Evolutionary conservation across 2,329 filamentous ascomycete species (phyloP).

Genomic region (Aspergillus persii): DNA sequence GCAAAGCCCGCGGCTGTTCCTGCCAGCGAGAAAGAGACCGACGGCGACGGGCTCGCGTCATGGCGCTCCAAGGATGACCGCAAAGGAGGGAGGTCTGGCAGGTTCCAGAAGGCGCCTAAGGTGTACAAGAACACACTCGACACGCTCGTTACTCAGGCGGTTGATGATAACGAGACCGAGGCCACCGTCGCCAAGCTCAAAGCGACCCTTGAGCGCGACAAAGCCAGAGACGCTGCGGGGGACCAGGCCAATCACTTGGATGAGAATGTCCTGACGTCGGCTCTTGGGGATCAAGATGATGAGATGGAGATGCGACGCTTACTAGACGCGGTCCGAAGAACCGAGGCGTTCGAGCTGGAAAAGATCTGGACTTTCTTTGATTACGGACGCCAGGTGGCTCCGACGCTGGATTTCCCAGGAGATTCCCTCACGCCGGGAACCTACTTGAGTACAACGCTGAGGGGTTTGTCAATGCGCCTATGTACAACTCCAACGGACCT

Average conservation of each 20-base stretch:
- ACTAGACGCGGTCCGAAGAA: constrained; percentile 58
- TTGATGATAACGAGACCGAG: constrained; percentile 58
- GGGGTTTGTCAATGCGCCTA: constrained; percentile 25
- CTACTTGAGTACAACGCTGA: constrained; percentile 30
- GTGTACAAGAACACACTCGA: constrained; percentile 65
- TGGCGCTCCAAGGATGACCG: constrained; percentile 19
- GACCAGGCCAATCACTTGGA: constrained; percentile 24
- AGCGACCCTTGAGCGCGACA: constrained; percentile 25
- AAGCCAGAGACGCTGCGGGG: neutral
- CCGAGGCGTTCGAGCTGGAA: constrained; percentile 56
- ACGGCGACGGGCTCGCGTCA: constrained; percentile 8
- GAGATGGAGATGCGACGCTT: constrained; percentile 48
- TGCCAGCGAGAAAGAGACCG: constrained; percentile 10
- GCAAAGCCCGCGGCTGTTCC: constrained; percentile 12
- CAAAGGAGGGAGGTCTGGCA: constrained; percentile 12
- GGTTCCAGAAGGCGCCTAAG: constrained; percentile 21
- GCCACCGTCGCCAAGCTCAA: constrained; percentile 47
- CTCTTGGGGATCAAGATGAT: constrained; percentile 46
- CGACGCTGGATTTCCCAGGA: constrained; percentile 34
- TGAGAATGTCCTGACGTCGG: constrained; percentile 42
- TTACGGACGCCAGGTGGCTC: constrained; percentile 20
- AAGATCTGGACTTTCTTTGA: constrained; percentile 59
- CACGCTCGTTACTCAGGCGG: constrained; percentile 59
- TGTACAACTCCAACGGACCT: neutral
- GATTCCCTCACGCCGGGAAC: constrained; percentile 29